Base-by-base conservation (phyloP, 148 eudicot genomes). In the Diospyros kaki region DNA sequence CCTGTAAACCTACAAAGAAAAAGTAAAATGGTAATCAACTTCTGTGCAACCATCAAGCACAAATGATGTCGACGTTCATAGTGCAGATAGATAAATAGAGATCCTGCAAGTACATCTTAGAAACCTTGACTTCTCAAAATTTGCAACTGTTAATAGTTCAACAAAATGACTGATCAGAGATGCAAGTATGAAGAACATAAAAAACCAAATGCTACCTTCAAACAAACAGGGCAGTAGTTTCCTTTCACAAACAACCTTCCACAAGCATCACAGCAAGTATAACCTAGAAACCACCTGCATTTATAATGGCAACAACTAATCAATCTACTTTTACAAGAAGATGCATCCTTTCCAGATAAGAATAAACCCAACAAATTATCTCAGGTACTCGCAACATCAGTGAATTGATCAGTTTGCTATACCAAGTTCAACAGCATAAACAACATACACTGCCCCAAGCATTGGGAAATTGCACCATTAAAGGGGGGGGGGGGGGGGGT, bases 181-280 rank as follows among this genome's bases (percentile, higher is more conserved):
- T 50, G 14, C n/a, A 17, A 54, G n/a, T 15, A 14, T 66, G 55
- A 56, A 75, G 17, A 46, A 53, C 54, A 62, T 39, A 44, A 59
- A 65, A 69, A 12, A 72, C 1, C 6, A 81, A 42, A 9, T 2
- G 43, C 63, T 85, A 95, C 99, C 99, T 93, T 95, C 83, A 95
- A 81, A 84, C 99, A 95, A 72, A 89, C 97, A 48, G 97, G 97
- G 71, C 99, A 95, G 55, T 95, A 95, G 73, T 95, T 95, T 74
- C 96, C 96, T 76, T 95, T 95, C 60, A 90, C 89, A 78, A 95
- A 95, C 84, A 95, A 88, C 79, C 99, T 95, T 79, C 99, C 99
- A 81, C 99, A 95, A 75, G 99, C 99, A 83, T 95, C 99, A 75
- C 99, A 95, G 82, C 97, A 95, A 69, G 97, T 92, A 79, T 92